These are phyloP conservation scores for Amauroascus niger DNA, from an alignment of 2,329 filamentous ascomycete species.

Conservation along the genomic window DNA sequence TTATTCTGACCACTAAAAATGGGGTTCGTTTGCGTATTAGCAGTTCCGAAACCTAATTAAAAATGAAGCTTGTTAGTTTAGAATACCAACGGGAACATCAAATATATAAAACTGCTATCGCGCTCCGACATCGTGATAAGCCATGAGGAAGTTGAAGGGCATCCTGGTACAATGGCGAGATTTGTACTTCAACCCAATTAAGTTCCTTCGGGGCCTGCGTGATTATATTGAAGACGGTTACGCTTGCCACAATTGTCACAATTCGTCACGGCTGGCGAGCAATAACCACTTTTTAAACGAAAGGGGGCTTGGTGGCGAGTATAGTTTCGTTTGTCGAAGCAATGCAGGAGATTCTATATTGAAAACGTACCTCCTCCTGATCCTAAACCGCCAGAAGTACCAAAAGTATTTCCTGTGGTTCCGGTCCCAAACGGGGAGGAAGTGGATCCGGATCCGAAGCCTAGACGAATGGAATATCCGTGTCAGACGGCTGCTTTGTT, in stretches of 20 bases:
- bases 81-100: too few relatives aligned
- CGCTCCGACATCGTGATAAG: not conserved
- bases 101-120: not conserved
- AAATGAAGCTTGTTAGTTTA: not conserved
- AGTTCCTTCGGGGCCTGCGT: not conserved
- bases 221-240: not conserved
- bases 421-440: constrained; percentile 32
- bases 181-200: not conserved
- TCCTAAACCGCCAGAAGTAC: constrained; percentile 21
- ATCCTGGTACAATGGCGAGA: not conserved
- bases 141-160: not conserved
- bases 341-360: constrained; percentile 1
- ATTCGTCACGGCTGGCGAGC: not conserved
- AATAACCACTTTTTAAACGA: not conserved
- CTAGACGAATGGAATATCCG: constrained; percentile 21
- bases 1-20: constrained; percentile 20
- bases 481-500: constrained; percentile 15
- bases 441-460: constrained; percentile 30
- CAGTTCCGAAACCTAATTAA: constrained; percentile 20
- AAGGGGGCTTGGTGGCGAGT: not conserved
- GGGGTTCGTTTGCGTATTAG: constrained; percentile 16
- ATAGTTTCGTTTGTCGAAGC: not conserved
- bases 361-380: constrained; percentile 25
- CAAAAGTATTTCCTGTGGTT: constrained; percentile 21
- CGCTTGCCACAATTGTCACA: not conserved